Evolutionary conservation across 2,329 filamentous ascomycete genomes (phyloP), one percentile per base, ranked within the genome.

Genomic region (Macrophomina pseudophaseolina): DNA sequence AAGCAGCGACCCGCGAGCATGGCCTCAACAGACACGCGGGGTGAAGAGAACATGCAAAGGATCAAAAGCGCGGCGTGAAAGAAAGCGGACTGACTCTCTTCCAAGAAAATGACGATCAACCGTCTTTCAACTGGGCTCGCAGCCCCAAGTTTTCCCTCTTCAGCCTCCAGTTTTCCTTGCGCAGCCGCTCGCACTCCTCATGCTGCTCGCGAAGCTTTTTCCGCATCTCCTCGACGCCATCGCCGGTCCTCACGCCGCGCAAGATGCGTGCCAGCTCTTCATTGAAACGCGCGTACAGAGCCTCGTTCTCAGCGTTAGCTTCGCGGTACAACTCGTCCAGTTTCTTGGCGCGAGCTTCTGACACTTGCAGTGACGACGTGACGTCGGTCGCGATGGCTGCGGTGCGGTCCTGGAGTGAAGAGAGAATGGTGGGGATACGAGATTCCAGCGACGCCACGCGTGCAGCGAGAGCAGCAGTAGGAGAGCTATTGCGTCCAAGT

Each of bases 321-420:
- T 97, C 93, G 70, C 92, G 91, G 80, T 96, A 97, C 62, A 97
- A 82, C 79, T 96, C 91, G 75, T 97, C 94, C 64, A 97, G 87
- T 48, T 91, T 90, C 72, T 89, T 91, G 67, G 90, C 89, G 72
- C 95, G 94, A 67, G 86, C 86, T 76, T 97, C 93, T 14, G 87
- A 88, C 1, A 92, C 88, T 72, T 87, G 85, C 14, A 97, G 83
- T 1, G 89, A 89, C 23, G 83, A 87, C 49, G 92, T 88, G 71
- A 96, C 82, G 70, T 97, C 93, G 35, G 82, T 83, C 68, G 91
- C 87, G 60, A 97, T 84, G 4, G 84, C 80, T 0, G 70, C 56
- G 23, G 73, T 73, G 16, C 74, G 74, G 11, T 70, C 68, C 7
- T 72, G 72, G 4, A 79, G 71, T 14, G 53, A 60, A 2, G 53